Evolutionary conservation across 371 early-diverging fungal genomes (phyloP).

Genomic region (Mucor ambiguus): DNA sequence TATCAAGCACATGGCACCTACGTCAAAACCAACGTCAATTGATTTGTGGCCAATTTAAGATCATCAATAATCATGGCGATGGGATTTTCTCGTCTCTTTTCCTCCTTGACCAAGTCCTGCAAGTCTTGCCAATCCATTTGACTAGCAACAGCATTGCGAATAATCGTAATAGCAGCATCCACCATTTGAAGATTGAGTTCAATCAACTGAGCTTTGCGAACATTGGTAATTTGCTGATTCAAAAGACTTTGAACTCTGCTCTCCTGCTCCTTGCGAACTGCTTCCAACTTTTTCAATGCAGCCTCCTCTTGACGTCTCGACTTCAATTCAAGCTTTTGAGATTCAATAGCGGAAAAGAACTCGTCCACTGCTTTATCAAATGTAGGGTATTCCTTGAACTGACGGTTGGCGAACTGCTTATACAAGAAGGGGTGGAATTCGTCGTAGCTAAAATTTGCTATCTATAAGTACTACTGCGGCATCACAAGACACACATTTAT

Average conservation of each 20-base stretch:
- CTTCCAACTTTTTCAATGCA: conserved; percentile 82
- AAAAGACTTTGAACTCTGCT: conserved; percentile 78
- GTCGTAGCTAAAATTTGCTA: conserved; percentile 59
- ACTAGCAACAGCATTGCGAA: conserved; percentile 85
- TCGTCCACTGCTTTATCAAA: conserved; percentile 92
- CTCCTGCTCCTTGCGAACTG: conserved; percentile 79
- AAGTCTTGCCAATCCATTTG: conserved; percentile 98
- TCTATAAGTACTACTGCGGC: neutral
- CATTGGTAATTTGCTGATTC: conserved; percentile 64
- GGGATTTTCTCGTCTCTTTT: conserved; percentile 77
- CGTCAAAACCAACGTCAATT: conserved; percentile 63
- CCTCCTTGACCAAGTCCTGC: conserved; percentile 82
- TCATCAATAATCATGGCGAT: conserved; percentile 76
- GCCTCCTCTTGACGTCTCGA: conserved; percentile 75
- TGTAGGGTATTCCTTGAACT: conserved; percentile 62
- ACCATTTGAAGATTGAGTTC: conserved; percentile 82
- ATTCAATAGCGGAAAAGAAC: conserved; percentile 90
- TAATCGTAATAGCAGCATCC: conserved; percentile 84
- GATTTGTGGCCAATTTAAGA: conserved; percentile 76
- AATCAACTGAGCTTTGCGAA: conserved; percentile 79
- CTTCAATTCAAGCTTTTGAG: conserved; percentile 78
- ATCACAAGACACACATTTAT: neutral
- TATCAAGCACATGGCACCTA: conserved; percentile 15
- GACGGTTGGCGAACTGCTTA: conserved; percentile 61
- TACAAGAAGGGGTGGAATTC: conserved; percentile 91